phyloP scores from a whole-genome alignment of 176 grass and related monocot species.

The Triticum turgidum region DNA sequence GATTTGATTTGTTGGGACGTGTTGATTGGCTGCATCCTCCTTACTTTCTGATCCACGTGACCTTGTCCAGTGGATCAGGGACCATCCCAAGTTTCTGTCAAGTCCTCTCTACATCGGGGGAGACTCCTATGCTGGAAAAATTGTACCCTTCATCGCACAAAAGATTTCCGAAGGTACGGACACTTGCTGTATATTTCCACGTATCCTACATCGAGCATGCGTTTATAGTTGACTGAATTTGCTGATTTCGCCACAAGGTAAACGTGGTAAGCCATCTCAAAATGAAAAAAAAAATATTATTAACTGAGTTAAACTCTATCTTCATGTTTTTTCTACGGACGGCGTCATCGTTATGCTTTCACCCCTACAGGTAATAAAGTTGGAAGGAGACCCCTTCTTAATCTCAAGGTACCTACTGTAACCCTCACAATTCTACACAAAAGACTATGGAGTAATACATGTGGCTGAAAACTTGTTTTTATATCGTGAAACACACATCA shows the following conservation, averaged over 20 bases:
- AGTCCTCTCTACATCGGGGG: conserved; percentile 52
- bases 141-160: conserved; percentile 38
- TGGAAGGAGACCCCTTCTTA: too few relatives aligned
- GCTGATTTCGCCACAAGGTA: background rate
- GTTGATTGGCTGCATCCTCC: background rate
- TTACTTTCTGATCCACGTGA: background rate
- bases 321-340: too few relatives aligned
- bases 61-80: conserved; percentile 46
- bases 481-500: too few relatives aligned
- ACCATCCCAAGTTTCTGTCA: conserved; percentile 39
- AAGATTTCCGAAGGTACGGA: conserved; percentile 46
- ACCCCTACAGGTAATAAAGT: too few relatives aligned
- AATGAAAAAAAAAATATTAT: too few relatives aligned
- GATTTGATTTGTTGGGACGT: background rate
- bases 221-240: background rate
- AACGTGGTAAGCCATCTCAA: too few relatives aligned
- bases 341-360: too few relatives aligned
- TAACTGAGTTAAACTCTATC: too few relatives aligned
- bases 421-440: too few relatives aligned
- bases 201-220: background rate
- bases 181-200: background rate
- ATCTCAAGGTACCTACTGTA: too few relatives aligned
- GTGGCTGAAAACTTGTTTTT: too few relatives aligned
- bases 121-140: conserved; percentile 54
- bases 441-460: too few relatives aligned